Conservation (phyloP, 2,329 filamentous ascomycete species). For the Microcyclospora pomicola region DNA sequence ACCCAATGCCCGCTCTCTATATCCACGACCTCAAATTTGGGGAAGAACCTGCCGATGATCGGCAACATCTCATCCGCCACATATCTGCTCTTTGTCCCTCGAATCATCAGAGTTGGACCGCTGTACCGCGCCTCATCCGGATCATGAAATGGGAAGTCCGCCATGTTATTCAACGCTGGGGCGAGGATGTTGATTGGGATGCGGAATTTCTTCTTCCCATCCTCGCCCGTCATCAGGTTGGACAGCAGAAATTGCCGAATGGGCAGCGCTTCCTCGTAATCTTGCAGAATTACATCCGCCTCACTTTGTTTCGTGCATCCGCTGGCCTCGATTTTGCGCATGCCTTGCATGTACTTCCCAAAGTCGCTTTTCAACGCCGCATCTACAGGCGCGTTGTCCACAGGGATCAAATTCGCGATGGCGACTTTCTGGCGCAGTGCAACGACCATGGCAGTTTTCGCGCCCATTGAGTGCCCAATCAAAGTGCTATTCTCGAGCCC, state of each 20-base stretch:
- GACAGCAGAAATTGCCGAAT: slow-evolving; percentile 87
- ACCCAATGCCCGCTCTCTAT: slow-evolving; percentile 77
- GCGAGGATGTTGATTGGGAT: slow-evolving; percentile 63
- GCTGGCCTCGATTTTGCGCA: slow-evolving; percentile 65
- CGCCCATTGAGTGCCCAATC: slow-evolving; percentile 95
- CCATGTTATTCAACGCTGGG: slow-evolving; percentile 56
- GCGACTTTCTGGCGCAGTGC: slow-evolving; percentile 56
- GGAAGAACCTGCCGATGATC: slow-evolving; percentile 71
- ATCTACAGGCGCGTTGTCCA: slow-evolving; percentile 87
- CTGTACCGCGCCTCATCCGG: slow-evolving; percentile 54
- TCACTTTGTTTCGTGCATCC: slow-evolving; percentile 56
- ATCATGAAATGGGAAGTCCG: slow-evolving; percentile 76
- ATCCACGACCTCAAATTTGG: slow-evolving; percentile 57
- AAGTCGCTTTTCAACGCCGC: slow-evolving; percentile 63
- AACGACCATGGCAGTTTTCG: slow-evolving; percentile 82
- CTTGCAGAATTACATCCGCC: slow-evolving; percentile 63
- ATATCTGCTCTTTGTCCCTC: slow-evolving; percentile 65
- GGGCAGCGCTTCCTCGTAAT: slow-evolving; percentile 58
- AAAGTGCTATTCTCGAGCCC: slow-evolving; percentile 56
- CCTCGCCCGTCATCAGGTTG: slow-evolving; percentile 50
- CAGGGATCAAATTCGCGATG: slow-evolving; percentile 59
- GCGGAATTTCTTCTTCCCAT: slow-evolving; percentile 54
- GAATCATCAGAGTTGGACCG: slow-evolving; percentile 66
- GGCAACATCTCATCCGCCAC: slow-evolving; percentile 68
- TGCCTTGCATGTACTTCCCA: slow-evolving; percentile 64